phyloP scores from a whole-genome alignment of 2,329 filamentous ascomycete species.

The Diaporthe capsici region DNA sequence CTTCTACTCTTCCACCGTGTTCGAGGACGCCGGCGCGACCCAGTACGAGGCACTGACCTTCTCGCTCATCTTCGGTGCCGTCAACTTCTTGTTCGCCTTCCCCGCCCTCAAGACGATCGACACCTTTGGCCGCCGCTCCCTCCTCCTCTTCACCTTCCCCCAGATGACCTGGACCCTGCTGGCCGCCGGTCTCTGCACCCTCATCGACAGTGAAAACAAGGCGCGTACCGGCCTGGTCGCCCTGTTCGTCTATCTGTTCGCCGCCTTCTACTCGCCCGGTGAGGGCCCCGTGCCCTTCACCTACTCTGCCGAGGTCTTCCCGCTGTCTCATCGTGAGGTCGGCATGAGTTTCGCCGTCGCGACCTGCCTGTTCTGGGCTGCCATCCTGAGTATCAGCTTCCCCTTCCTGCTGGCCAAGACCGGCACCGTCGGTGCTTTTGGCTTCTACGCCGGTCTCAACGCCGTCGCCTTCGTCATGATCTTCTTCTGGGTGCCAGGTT shows the following conservation, averaged over 20 bases:
- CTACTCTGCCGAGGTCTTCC: slow-evolving; percentile 80
- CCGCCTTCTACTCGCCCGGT: slow-evolving; percentile 52
- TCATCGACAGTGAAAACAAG: slow-evolving; percentile 52
- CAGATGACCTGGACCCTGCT: slow-evolving; percentile 72
- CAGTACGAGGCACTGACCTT: slow-evolving; percentile 56
- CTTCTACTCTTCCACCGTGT: slow-evolving; percentile 64
- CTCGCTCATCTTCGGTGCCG: slow-evolving; percentile 62
- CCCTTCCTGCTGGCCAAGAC: slow-evolving; percentile 67
- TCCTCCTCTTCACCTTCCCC: slow-evolving; percentile 77
- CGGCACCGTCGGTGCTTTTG: slow-evolving; percentile 60
- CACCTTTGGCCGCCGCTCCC: slow-evolving; percentile 73
- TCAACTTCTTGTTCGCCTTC: slow-evolving; percentile 77
- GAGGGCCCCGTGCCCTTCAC: slow-evolving; percentile 79
- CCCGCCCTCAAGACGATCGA: slow-evolving; percentile 78
- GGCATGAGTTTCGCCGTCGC: slow-evolving; percentile 81
- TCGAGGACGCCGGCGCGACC: slow-evolving; percentile 57
- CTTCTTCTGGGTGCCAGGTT: slow-evolving; percentile 65
- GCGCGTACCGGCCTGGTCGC: slow-evolving; percentile 63
- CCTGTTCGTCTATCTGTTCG: slow-evolving; percentile 54
- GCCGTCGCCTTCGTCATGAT: slow-evolving; percentile 69
- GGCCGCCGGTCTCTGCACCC: slow-evolving; percentile 67
- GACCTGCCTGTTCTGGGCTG: slow-evolving; percentile 73
- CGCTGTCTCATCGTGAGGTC: slow-evolving; percentile 78
- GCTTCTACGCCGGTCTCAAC: slow-evolving; percentile 71
- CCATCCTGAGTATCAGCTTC: slow-evolving; percentile 73